Conservation (phyloP, 2,329 filamentous ascomycete genomes). For the Stagonosporopsis cucurbitacearum region DNA sequence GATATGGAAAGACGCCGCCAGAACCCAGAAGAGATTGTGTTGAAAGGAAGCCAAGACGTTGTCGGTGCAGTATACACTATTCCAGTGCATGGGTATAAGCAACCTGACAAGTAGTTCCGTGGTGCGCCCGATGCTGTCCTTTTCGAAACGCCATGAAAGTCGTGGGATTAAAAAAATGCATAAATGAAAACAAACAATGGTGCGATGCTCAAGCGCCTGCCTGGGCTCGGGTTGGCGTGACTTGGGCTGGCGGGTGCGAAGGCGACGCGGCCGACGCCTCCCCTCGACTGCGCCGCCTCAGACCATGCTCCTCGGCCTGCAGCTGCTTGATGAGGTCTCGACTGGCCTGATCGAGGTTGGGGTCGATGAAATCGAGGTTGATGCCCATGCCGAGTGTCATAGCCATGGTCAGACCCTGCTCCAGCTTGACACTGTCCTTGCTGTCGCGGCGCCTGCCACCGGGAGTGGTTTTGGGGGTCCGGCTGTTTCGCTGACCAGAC, state of each 20-base stretch:
- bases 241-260: slow-evolving; percentile 8
- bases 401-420: slow-evolving; percentile 26
- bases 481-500: slow-evolving; percentile 31
- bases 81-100: slow-evolving; percentile 37
- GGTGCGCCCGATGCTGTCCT: slow-evolving; percentile 8
- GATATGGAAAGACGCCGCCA: background rate
- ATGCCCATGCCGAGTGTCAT: slow-evolving; percentile 26
- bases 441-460: slow-evolving; percentile 29
- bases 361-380: slow-evolving; percentile 31
- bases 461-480: slow-evolving; percentile 40
- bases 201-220: background rate
- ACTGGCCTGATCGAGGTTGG: slow-evolving; percentile 35
- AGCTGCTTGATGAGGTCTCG: slow-evolving; percentile 40
- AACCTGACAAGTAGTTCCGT: slow-evolving; percentile 14
- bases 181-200: slow-evolving; percentile 1
- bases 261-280: slow-evolving; percentile 5
- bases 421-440: slow-evolving; percentile 39
- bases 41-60: slow-evolving; percentile 14
- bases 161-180: slow-evolving; percentile 4
- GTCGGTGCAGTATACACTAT: slow-evolving; percentile 31
- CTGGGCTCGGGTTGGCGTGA: slow-evolving; percentile 7
- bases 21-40: background rate
- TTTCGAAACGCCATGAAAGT: slow-evolving; percentile 1
- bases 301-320: slow-evolving; percentile 39
- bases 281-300: slow-evolving; percentile 36